Percentiles rank a stretch among this genome's conserved stretches.
phyloP scores from a whole-genome alignment of 352 stramenopile species.

The Phytophthora aleatoria region DNA sequence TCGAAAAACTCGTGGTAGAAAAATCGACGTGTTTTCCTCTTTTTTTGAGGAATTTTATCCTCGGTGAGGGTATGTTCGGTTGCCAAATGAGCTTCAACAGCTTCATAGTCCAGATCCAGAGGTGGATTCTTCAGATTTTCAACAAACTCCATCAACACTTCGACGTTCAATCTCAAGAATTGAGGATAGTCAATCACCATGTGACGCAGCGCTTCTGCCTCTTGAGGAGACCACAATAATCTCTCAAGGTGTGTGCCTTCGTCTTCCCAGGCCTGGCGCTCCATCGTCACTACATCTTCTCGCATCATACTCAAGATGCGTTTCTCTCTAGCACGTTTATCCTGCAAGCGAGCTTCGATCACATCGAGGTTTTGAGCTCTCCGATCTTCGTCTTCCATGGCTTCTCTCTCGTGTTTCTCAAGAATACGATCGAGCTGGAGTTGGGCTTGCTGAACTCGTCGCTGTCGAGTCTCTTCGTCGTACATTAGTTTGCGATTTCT shows the following conservation, averaged over 20 bases:
- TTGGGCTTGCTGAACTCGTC: slow-evolving; percentile 42
- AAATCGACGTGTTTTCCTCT: slow-evolving; percentile 53
- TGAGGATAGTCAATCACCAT: slow-evolving; percentile 33
- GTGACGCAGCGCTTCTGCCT: slow-evolving; percentile 37
- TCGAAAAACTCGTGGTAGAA: slow-evolving; percentile 83
- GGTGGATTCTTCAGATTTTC: slow-evolving; percentile 21
- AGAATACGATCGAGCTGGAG: slow-evolving; percentile 31
- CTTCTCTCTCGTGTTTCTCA: slow-evolving; percentile 52
- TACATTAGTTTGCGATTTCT: slow-evolving; percentile 62
- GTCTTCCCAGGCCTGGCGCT: slow-evolving; percentile 48
- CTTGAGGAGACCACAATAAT: slow-evolving; percentile 51
- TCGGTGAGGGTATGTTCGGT: slow-evolving; percentile 38
- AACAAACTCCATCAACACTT: slow-evolving; percentile 46
- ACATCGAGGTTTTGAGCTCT: slow-evolving; percentile 20
- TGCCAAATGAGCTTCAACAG: slow-evolving; percentile 35
- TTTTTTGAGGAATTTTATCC: slow-evolving; percentile 46
- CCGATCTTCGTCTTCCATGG: slow-evolving; percentile 53
- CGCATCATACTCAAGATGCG: slow-evolving; percentile 59
- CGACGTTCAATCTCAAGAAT: slow-evolving; percentile 51
- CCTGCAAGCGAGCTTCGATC: slow-evolving; percentile 17
- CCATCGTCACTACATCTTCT: slow-evolving; percentile 59
- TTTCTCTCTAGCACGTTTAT: slow-evolving; percentile 45
- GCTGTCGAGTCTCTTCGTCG: slow-evolving; percentile 66
- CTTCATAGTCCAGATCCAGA: slow-evolving; percentile 64
- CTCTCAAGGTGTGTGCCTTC: slow-evolving; percentile 55